Base-by-base conservation (phyloP, 495 filamentous ascomycete species). In the Penicillium taxi region DNA sequence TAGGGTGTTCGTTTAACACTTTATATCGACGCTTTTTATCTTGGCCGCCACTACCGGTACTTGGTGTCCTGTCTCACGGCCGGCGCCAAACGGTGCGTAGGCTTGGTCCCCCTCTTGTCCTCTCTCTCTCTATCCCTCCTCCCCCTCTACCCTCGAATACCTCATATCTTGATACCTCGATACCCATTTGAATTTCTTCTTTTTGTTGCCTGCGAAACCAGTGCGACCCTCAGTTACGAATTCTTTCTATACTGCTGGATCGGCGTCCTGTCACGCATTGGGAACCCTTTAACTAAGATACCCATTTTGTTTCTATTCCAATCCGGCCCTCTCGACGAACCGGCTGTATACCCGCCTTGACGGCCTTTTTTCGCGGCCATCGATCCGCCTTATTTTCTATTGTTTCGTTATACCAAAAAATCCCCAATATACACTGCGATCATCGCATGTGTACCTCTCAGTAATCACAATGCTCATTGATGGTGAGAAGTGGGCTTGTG, bases 401-500 rank as follows among this genome's bases (percentile, higher is more conserved):
- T 44, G 13, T 19, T 23, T n/a, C n/a, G n/a, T 21, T 22, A 34
- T 38, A 26, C 22, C 15, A 26, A 36, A 18, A 26, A 33, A 21
- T 32, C 37, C 33, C 27, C 19, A 15, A 37, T 49, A 32, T 55
- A 18, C 46, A 44, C 52, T 56, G 64, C 57, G 59, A 58, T 52
- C 58, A 56, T 69, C 67, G 61, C 64, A 70, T 67, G 58, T 62
- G 48, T 60, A 40, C 53, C 37, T 47, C 49, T 43, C 55, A 68
- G 61, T 64, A 66, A 58, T 50, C 52, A 54, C 56, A 48, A 90
- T 90, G 84, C 68, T 90, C 59, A 86, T 88, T 59, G 75, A 86
- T 65, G 84, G 84, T 61, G 84, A 90, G 70, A 90, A 90, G 70
- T 90, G 74, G 66, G 82, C 82, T 59, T 94, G 86, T 70, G 86